Base-by-base conservation (phyloP, 352 stramenopile genomes). In the Pythium dissimile region DNA sequence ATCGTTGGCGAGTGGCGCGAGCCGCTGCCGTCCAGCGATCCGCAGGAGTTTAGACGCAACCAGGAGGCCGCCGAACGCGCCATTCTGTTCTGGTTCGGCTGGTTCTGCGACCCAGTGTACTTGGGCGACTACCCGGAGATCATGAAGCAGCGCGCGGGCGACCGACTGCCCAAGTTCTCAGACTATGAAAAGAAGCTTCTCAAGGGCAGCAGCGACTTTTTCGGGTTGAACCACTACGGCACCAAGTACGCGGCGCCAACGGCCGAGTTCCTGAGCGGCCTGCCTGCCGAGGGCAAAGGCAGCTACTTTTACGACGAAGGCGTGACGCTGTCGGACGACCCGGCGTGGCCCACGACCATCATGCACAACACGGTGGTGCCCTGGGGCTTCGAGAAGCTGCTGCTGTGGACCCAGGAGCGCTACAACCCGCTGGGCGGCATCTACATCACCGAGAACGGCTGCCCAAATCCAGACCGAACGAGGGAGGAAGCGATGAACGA, bases 161-260 rank as follows among this genome's bases (percentile, higher is more conserved):
- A 77, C n/a, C 76, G 89, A 16, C 66, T 98, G 24, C 93, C 93
- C 5, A 54, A 60, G 32, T 98, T 98, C 66, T 97, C 92, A 8
- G 62, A 77, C 30, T 66, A 90, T 15, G 80, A 97, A 55, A 80
- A 86, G 52, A 70, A 73, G 27, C 45, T 89, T 28, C 56, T 98
- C 41, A 41, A 41, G 12, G 84, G 79, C 6, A 96, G 80, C 45
- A 78, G 64, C 20, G 95, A 98, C 59, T 98, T 98, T 65, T 92
- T 98, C 39, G 94, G 91, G 4, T 65, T 98, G 3, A 98, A 98
- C 71, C 89, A 98, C 68, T 98, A 98, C 69, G 83, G 79, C 27
- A 81, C 80, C 10, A 67, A 51, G 50, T 84, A 82, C 48, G 41
- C 45, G 12, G 71, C 69, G 53, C 71, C 75, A 2, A 78, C 71